Evolutionary conservation across 495 filamentous ascomycete genomes (phyloP), one percentile per base, ranked within the genome.

Genomic region (Collariella sp.): DNA sequence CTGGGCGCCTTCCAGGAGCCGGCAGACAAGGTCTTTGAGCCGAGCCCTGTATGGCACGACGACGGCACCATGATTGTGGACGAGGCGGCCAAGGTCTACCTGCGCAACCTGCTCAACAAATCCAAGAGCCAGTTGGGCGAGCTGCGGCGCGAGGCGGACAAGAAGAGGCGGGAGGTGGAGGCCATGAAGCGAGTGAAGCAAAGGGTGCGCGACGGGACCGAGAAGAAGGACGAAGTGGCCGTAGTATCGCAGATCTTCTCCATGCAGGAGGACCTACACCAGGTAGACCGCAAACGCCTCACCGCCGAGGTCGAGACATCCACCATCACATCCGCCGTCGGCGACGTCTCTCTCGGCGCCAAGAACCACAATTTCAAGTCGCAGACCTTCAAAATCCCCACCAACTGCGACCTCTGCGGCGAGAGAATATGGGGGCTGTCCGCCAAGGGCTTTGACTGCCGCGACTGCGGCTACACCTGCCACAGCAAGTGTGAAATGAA

Each of bases 401-500:
- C 93, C 5, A 97, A 96, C 65, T 99, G 93, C 69, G 91, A 99
- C 63, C 76, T 95, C 5, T 99, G 93, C 58, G 89, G 89, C 5
- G 93, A 99, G 59, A 80, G 91, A 10, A 95, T 97, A 65, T 97
- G 93, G 93, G 93, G 93, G 3, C 66, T 99, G 13, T 89, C 86
- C 2, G 93, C 93, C 22, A 97, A 97, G 70, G 93, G 94, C 2
- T 95, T 94, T 56, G 88, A 89, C 67, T 99, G 93, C 65, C 81
- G 84, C 55, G 90, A 96, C 65, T 99, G 93, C 62, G 94, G 93
- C 7, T 99, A 95, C 69, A 95, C 90, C 2, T 99, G 93, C 62
- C 93, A 99, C 72, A 91, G 83, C 74, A 97, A 99, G 71, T 99
- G 93, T 67, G 88, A 99, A 71, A 88, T 99, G 84, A 99, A 97